These are phyloP conservation scores for Schizochytrium sp. DNA, from an alignment of 108 stramenopile genomes.

Conservation along the genomic window DNA sequence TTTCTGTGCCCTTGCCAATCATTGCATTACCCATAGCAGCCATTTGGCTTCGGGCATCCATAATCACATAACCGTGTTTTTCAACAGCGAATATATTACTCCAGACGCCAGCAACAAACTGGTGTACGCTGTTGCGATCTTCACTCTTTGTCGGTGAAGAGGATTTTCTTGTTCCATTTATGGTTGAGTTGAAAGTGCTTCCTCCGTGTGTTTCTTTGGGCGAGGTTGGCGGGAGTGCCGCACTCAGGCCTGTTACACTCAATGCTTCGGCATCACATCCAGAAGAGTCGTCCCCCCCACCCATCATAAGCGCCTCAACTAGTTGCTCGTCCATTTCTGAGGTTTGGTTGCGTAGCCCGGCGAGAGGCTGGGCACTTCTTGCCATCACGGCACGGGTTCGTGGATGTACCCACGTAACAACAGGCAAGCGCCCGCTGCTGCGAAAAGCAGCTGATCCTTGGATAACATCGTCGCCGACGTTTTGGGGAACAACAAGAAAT, in stretches of 20 bases:
- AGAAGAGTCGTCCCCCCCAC: conserved; percentile 61
- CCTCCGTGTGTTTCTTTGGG: neutral
- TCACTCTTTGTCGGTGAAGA: neutral
- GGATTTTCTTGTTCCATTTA: neutral
- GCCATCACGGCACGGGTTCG: conserved; percentile 69
- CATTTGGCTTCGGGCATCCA: conserved; percentile 72
- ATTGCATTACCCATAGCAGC: conserved; percentile 70
- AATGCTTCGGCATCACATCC: conserved; percentile 42
- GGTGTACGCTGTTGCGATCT: neutral
- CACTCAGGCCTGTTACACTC: neutral
- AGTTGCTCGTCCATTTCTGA: conserved; percentile 35
- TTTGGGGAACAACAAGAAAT: neutral
- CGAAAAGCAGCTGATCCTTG: conserved; percentile 65
- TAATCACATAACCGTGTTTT: conserved; percentile 62
- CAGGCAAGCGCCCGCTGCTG: conserved; percentile 67
- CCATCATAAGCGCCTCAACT: neutral
- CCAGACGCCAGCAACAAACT: conserved; percentile 37
- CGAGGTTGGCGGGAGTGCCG: neutral
- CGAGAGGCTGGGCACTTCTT: conserved; percentile 69
- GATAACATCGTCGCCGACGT: neutral
- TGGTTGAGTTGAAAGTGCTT: neutral
- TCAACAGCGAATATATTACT: conserved; percentile 52
- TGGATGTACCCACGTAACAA: conserved; percentile 72
- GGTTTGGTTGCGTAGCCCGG: conserved; percentile 67
- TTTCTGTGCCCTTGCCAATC: conserved; percentile 74